phyloP scores from a whole-genome alignment of 345 rosid species.

The Ceriops zippeliana region DNA sequence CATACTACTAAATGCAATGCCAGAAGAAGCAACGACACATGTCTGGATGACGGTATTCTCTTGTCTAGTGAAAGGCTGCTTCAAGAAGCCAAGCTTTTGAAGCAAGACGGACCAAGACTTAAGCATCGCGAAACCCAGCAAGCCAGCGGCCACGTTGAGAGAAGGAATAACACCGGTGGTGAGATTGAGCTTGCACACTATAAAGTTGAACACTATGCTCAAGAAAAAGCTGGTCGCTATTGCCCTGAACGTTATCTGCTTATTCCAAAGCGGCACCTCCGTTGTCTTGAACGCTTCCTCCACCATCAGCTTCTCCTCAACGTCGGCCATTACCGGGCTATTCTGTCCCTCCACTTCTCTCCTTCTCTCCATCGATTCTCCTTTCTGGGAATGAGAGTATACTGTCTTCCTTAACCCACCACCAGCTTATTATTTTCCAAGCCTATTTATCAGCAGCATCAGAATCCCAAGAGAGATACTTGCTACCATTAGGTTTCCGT shows the following conservation, averaged over 20 bases:
- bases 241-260: slow-evolving; percentile 51
- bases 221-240: slow-evolving; percentile 41
- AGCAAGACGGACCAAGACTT: slow-evolving; percentile 45
- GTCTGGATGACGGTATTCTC: slow-evolving; percentile 88
- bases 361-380: not conserved
- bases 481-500: too few species aligned
- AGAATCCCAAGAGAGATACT: too few species aligned
- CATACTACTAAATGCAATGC: slow-evolving; percentile 93
- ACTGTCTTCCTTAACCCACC: too few species aligned
- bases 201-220: slow-evolving; percentile 58
- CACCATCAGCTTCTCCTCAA: not conserved
- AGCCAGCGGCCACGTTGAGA: slow-evolving; percentile 60
- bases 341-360: not conserved
- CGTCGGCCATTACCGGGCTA: slow-evolving; percentile 1
- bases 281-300: slow-evolving; percentile 42
- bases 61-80: slow-evolving; percentile 79
- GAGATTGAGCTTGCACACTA: slow-evolving; percentile 65
- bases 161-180: slow-evolving; percentile 72
- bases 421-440: too few species aligned
- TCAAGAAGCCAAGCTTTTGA: slow-evolving; percentile 42
- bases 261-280: slow-evolving; percentile 46
- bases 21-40: slow-evolving; percentile 85
- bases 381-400: too few species aligned
- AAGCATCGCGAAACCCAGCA: slow-evolving; percentile 50
- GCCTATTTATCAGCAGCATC: too few species aligned